Evolutionary conservation across 805 yeast species (phyloP).

Genomic region (Saccharomyces cerevisiae): DNA sequence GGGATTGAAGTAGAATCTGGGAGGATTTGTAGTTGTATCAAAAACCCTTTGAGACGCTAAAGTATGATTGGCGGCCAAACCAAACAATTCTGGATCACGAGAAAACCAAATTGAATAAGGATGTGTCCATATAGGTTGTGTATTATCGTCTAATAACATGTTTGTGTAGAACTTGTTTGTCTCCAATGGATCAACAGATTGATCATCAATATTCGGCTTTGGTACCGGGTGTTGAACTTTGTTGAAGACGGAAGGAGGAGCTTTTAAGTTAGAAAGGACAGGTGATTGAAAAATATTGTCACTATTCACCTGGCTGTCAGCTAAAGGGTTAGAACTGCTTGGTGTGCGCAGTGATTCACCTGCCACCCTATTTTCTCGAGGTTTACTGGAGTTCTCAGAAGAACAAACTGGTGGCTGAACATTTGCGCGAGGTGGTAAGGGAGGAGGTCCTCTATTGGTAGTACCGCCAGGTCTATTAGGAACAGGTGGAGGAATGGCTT

Average conservation of each 20-base stretch:
- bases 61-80: slow-evolving; percentile 63
- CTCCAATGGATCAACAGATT: slow-evolving; percentile 40
- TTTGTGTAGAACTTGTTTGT: slow-evolving; percentile 77
- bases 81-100: slow-evolving; percentile 40
- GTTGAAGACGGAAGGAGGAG: not conserved
- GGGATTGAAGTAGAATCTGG: slow-evolving; percentile 59
- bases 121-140: slow-evolving; percentile 67
- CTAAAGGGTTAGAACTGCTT: no score
- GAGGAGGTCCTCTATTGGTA: slow-evolving; percentile 3
- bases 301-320: not conserved
- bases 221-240: slow-evolving; percentile 18
- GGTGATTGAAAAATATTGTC: not conserved
- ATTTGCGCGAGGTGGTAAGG: slow-evolving; percentile 9
- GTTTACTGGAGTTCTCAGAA: not conserved
- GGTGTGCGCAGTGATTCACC: not conserved
- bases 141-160: slow-evolving; percentile 55
- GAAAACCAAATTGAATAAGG: slow-evolving; percentile 71
- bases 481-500: not conserved
- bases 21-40: slow-evolving; percentile 50
- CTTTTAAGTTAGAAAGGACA: not conserved
- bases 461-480: not conserved
- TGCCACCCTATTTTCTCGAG: not conserved
- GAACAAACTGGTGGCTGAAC: not conserved
- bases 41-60: slow-evolving; percentile 51
- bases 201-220: slow-evolving; percentile 21